phyloP scores from a whole-genome alignment of 345 rosid species.

The Citrus glauca region DNA sequence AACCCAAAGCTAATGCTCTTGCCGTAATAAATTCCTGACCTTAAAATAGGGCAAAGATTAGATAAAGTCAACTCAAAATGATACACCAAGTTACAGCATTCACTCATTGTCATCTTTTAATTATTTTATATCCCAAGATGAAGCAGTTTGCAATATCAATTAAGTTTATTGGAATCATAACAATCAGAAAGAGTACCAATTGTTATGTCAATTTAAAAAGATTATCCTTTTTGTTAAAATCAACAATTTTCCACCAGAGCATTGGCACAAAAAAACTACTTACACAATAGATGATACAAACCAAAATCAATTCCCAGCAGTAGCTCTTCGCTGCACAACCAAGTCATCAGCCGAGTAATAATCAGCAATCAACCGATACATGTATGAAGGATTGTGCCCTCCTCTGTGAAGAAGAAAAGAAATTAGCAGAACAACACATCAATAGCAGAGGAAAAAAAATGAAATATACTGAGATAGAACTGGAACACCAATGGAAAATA shows the following conservation, averaged over 20 bases:
- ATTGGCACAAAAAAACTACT: neutral
- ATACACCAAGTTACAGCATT: neutral
- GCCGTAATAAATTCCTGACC: neutral
- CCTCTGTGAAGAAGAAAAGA: slow-evolving; percentile 50
- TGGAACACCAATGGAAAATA: neutral
- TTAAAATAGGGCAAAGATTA: neutral
- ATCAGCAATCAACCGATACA: slow-evolving; percentile 95
- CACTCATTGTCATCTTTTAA: neutral
- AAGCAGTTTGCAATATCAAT: neutral
- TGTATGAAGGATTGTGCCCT: slow-evolving; percentile 96
- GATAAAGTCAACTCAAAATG: neutral
- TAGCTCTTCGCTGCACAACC: slow-evolving; percentile 56
- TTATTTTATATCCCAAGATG: neutral
- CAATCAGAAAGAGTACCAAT: neutral
- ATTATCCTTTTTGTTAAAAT: neutral
- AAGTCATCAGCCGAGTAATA: slow-evolving; percentile 97
- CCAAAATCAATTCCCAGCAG: slow-evolving; percentile 28
- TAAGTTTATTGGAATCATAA: neutral
- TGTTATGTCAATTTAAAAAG: neutral
- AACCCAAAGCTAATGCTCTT: neutral
- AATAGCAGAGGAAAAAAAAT: neutral
- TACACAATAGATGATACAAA: slow-evolving; percentile 1
- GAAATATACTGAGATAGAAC: neutral
- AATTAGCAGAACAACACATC: neutral
- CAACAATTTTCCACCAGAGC: neutral